Percentiles rank a stretch among this genome's conserved stretches.
These are phyloP conservation scores for Quambalaria eucalypti DNA, from an alignment of 1,284 basidiomycete genomes.

Conservation along the genomic window DNA sequence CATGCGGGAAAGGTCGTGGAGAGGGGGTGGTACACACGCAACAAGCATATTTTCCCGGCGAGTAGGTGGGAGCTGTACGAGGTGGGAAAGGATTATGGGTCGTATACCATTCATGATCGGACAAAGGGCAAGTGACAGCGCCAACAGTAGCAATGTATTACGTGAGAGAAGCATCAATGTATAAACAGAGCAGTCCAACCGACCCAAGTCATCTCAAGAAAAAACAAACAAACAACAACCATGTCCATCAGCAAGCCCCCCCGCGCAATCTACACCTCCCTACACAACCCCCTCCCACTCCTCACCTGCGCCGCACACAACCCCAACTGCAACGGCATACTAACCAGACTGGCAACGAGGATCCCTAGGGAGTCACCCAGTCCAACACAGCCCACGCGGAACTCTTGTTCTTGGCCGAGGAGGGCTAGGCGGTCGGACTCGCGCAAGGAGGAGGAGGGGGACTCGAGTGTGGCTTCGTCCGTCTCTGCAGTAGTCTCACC, in stretches of 20 bases:
- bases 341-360: slow-evolving; percentile 31
- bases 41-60: slow-evolving; percentile 95
- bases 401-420: slow-evolving; percentile 40
- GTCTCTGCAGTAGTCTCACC: not conserved
- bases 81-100: slow-evolving; percentile 34
- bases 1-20: slow-evolving; percentile 97
- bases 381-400: slow-evolving; percentile 41
- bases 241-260: no score
- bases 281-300: slow-evolving; percentile 29
- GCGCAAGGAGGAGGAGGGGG: no score
- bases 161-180: not conserved
- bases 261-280: slow-evolving; percentile 21
- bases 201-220: no score
- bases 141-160: not conserved
- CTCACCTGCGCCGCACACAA: slow-evolving; percentile 32
- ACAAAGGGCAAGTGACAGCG: slow-evolving; percentile 3
- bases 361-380: slow-evolving; percentile 43
- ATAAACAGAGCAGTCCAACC: not conserved
- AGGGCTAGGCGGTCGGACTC: no score
- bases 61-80: slow-evolving; percentile 44
- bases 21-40: slow-evolving; percentile 85
- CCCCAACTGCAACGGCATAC: slow-evolving; percentile 36
- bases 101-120: slow-evolving; percentile 30
- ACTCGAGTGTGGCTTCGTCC: slow-evolving; percentile 1
- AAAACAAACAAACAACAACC: no score